Evolutionary conservation across 129 eudicot species (phyloP).

Genomic region (Escallonia rubra): DNA sequence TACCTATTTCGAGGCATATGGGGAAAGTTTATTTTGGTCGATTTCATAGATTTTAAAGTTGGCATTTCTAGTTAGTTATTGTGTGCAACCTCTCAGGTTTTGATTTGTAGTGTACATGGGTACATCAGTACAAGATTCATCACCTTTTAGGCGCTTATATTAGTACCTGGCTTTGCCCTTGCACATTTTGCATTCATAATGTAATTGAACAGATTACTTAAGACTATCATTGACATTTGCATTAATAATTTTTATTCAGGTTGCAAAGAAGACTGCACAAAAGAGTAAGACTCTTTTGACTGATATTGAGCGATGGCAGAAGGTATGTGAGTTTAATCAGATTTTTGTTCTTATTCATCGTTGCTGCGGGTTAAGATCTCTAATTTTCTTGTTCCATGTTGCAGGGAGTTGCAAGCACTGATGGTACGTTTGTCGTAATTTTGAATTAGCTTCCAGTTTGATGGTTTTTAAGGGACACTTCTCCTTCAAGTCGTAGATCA

Average conservation of each 20-base stretch:
- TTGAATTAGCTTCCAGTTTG: not conserved
- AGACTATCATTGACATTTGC: constrained; percentile 13
- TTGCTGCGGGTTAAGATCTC: constrained; percentile 9
- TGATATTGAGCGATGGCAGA: constrained; percentile 95
- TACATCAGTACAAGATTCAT: too few relatives aligned
- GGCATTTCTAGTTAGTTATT: too few relatives aligned
- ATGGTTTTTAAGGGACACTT: not conserved
- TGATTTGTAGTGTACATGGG: too few relatives aligned
- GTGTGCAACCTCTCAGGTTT: too few relatives aligned
- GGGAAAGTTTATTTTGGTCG: too few relatives aligned
- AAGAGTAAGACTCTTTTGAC: constrained; percentile 82
- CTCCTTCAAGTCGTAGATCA: not conserved
- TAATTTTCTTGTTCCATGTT: constrained; percentile 13
- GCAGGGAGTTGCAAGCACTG: constrained; percentile 98
- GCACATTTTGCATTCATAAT: too few relatives aligned
- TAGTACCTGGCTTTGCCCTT: too few relatives aligned
- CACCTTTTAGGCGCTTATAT: too few relatives aligned
- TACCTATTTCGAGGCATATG: too few relatives aligned
- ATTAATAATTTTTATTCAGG: constrained; percentile 41
- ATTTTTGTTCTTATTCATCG: not conserved
- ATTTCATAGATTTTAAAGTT: too few relatives aligned
- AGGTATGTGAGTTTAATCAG: constrained; percentile 35
- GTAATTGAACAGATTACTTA: not conserved
- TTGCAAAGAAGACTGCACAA: constrained; percentile 90
- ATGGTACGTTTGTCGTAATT: constrained; percentile 49